Evolutionary conservation across 257 asterid genomes (phyloP).

Genomic region (Osmanthus fragrans): DNA sequence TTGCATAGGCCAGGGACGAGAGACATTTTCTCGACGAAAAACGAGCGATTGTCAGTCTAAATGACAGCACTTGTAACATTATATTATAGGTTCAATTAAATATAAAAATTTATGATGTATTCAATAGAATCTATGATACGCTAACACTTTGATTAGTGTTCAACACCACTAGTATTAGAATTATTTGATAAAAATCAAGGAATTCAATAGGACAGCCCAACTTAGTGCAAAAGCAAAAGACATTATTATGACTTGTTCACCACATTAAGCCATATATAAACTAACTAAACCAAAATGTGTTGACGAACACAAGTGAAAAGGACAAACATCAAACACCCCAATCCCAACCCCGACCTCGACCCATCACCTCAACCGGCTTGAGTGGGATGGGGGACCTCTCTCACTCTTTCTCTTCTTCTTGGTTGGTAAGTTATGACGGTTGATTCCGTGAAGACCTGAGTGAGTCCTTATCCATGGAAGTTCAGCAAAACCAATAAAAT

Average conservation of each 20-base stretch:
- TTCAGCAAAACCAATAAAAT: conserved; percentile 23
- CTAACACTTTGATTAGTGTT: too few relatives aligned
- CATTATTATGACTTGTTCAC: not conserved
- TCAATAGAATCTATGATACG: too few relatives aligned
- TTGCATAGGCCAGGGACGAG: not conserved
- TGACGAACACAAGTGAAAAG: conserved; percentile 7
- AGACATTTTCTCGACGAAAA: too few relatives aligned
- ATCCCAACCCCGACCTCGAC: not conserved
- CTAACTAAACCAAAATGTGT: conserved; percentile 16
- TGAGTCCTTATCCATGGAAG: conserved; percentile 49
- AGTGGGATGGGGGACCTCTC: not conserved
- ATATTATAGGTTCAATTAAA: too few relatives aligned
- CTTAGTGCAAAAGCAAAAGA: not conserved
- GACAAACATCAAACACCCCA: conserved; percentile 11
- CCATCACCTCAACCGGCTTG: not conserved
- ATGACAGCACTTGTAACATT: too few relatives aligned
- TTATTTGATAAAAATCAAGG: too few relatives aligned
- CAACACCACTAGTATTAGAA: too few relatives aligned
- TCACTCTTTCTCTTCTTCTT: conserved; percentile 15
- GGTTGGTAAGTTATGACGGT: conserved; percentile 51
- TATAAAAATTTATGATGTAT: too few relatives aligned
- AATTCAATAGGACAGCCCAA: not conserved
- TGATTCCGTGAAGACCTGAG: conserved; percentile 53
- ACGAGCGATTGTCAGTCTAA: not conserved
- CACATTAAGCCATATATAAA: not conserved